A percentile compares a stretch with the other conserved stretches of the same genome.
These are phyloP conservation scores for Populus nigra DNA, from an alignment of 345 rosid genomes.

Conservation along the genomic window DNA sequence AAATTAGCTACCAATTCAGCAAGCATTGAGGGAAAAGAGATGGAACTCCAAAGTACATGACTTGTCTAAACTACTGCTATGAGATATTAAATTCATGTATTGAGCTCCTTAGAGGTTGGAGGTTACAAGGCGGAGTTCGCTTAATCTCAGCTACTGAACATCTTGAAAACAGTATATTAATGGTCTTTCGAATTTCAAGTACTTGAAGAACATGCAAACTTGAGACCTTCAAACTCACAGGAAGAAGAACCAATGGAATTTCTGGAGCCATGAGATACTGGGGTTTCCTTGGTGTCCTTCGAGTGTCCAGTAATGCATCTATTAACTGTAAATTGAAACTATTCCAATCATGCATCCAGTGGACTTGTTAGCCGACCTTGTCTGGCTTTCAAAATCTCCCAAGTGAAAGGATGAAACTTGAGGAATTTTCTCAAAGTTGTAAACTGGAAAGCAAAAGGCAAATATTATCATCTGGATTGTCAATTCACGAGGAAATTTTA, in stretches of 20 bases:
- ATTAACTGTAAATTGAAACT: constrained; percentile 44
- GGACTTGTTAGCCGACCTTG: neutral
- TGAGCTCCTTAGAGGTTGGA: neutral
- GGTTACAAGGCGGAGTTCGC: neutral
- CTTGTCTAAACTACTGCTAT: neutral
- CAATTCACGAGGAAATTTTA: neutral
- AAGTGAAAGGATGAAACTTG: neutral
- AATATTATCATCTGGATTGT: neutral
- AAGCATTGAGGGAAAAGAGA: neutral
- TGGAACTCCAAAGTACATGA: neutral
- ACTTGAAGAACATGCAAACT: constrained; percentile 80
- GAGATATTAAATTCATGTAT: neutral
- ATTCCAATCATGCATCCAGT: neutral
- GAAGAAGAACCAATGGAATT: constrained; percentile 74
- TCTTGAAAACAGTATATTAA: neutral
- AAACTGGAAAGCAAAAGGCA: neutral
- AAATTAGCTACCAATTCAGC: constrained; percentile 3
- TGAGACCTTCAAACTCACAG: constrained; percentile 69
- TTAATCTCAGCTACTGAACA: neutral
- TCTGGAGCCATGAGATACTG: constrained; percentile 84
- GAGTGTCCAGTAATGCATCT: constrained; percentile 65
- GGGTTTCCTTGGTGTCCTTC: constrained; percentile 64
- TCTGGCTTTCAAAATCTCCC: neutral
- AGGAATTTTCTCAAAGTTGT: neutral
- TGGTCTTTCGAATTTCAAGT: constrained; percentile 16